Percentiles rank a stretch among this genome's conserved stretches.
Conservation (phyloP, 2,329 filamentous ascomycete species). For the Botrytis galanthina region DNA sequence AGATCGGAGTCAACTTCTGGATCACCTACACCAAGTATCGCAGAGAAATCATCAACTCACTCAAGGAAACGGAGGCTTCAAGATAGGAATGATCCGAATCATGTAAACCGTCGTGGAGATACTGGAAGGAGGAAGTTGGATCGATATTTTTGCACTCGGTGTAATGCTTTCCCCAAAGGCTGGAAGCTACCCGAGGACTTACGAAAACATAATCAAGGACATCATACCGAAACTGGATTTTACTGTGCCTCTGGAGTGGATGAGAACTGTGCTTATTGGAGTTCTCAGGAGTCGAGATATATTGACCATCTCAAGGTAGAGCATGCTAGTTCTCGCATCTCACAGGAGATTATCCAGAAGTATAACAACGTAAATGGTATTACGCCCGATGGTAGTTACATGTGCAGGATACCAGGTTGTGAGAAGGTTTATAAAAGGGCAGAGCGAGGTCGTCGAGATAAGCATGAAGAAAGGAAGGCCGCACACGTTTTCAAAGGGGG, state of each 20-base stretch:
- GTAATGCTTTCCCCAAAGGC: slow-evolving; percentile 4
- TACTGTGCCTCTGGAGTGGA: slow-evolving; percentile 6
- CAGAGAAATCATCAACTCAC: not conserved
- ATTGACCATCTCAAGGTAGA: slow-evolving; percentile 4
- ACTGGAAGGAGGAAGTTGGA: slow-evolving; percentile 1
- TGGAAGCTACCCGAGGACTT: slow-evolving; percentile 9
- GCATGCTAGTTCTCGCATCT: not conserved
- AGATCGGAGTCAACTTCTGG: slow-evolving; percentile 1
- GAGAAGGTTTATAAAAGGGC: slow-evolving; percentile 1
- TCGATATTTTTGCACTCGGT: slow-evolving; percentile 7
- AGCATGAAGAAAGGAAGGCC: slow-evolving; percentile 8
- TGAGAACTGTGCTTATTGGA: slow-evolving; percentile 1
- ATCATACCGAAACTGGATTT: slow-evolving; percentile 7
- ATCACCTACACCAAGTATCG: not conserved
- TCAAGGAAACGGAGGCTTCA: not conserved
- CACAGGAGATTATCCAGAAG: not conserved
- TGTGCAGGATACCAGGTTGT: slow-evolving; percentile 6
- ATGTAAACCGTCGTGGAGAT: slow-evolving; percentile 1
- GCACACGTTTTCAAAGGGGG: not conserved
- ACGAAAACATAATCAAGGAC: slow-evolving; percentile 4
- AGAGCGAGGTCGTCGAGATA: slow-evolving; percentile 1
- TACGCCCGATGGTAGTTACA: not conserved
- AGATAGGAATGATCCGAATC: not conserved
- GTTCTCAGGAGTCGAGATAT: slow-evolving; percentile 2
- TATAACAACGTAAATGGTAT: not conserved